Percentiles rank a stretch among this genome's conserved stretches.
Evolutionary conservation across 163 green algal genomes (phyloP).

Genomic region (Scenedesmus sp.): DNA sequence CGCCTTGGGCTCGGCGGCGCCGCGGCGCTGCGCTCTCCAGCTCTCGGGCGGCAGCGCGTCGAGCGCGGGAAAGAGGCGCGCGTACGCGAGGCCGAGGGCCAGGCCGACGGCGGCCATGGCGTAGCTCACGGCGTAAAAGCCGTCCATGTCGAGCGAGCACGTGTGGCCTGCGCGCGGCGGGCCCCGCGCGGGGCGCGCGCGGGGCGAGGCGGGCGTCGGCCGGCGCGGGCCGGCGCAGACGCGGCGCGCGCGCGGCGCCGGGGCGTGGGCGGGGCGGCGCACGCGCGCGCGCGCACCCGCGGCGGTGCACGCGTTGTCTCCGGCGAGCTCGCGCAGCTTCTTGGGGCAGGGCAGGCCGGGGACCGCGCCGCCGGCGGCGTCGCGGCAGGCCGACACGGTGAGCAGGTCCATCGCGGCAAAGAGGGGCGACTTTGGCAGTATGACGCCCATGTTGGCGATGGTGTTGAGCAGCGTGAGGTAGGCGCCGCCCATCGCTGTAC

Average conservation of each 20-base stretch:
- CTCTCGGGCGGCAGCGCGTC: constrained; percentile 64
- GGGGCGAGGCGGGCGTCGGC: not conserved
- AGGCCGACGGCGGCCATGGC: constrained; percentile 58
- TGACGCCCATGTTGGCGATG: constrained; percentile 92
- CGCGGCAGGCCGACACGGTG: constrained; percentile 51
- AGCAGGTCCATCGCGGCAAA: constrained; percentile 83
- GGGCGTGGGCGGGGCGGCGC: not conserved
- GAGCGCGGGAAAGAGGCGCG: constrained; percentile 60
- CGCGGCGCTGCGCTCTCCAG: constrained; percentile 58
- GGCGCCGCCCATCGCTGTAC: constrained; percentile 78
- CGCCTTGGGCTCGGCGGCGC: too few relatives aligned
- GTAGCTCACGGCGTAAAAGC: constrained; percentile 80
- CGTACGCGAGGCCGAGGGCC: constrained; percentile 63
- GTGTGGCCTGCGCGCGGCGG: constrained; percentile 52
- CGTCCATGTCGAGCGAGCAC: constrained; percentile 71
- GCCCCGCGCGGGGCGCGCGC: not conserved
- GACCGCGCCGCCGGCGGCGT: not conserved
- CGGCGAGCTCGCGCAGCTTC: constrained; percentile 54
- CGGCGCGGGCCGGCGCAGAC: not conserved
- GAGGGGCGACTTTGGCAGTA: constrained; percentile 78
- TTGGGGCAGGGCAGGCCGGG: constrained; percentile 53
- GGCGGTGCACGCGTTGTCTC: constrained; percentile 62
- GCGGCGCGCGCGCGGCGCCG: not conserved
- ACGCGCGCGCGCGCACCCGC: constrained; percentile 42
- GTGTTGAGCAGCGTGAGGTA: constrained; percentile 98